Evolutionary conservation across 768 basidiomycete genomes (phyloP).

Genomic region (Suillus occidentalis): DNA sequence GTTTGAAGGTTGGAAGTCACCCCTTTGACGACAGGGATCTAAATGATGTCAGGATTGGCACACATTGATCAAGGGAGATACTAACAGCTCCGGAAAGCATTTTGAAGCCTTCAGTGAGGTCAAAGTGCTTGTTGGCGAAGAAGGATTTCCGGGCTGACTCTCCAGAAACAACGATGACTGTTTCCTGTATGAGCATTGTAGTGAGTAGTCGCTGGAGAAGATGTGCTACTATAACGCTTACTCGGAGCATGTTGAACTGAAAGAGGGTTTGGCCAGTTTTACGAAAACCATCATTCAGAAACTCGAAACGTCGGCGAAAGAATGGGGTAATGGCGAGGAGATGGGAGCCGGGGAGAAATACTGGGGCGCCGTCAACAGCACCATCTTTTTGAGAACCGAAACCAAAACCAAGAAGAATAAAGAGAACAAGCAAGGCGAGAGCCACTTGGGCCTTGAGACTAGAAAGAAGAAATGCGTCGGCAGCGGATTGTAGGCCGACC

Average conservation of each 20-base stretch:
- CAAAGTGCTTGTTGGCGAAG: conserved; percentile 68
- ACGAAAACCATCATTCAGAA: conserved; percentile 70
- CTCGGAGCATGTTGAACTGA: conserved; percentile 67
- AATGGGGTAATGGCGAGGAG: conserved; percentile 64
- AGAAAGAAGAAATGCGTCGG: conserved; percentile 37
- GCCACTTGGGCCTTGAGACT: conserved; percentile 33
- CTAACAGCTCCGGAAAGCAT: conserved; percentile 76
- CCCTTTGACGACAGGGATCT: conserved; percentile 78
- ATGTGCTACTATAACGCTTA: conserved; percentile 34
- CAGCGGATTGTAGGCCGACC: conserved; percentile 40
- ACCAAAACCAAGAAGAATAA: conserved; percentile 41
- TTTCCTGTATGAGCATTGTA: conserved; percentile 47
- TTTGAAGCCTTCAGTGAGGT: conserved; percentile 78
- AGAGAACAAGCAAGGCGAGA: conserved; percentile 33
- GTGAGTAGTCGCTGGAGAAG: conserved; percentile 1
- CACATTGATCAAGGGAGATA: conserved; percentile 18
- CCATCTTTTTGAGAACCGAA: conserved; percentile 40
- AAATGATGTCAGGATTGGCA: conserved; percentile 18
- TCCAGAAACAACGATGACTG: conserved; percentile 75
- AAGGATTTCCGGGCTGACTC: conserved; percentile 68
- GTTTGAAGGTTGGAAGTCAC: conserved; percentile 71
- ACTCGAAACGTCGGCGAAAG: conserved; percentile 69
- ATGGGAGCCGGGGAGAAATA: conserved; percentile 55
- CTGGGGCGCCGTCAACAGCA: conserved; percentile 47
- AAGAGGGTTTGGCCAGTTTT: conserved; percentile 65